Percentiles rank a stretch among this genome's conserved stretches.
phyloP scores from a whole-genome alignment of 306 rosid genomes.

The Herpetospermum pedunculosum region DNA sequence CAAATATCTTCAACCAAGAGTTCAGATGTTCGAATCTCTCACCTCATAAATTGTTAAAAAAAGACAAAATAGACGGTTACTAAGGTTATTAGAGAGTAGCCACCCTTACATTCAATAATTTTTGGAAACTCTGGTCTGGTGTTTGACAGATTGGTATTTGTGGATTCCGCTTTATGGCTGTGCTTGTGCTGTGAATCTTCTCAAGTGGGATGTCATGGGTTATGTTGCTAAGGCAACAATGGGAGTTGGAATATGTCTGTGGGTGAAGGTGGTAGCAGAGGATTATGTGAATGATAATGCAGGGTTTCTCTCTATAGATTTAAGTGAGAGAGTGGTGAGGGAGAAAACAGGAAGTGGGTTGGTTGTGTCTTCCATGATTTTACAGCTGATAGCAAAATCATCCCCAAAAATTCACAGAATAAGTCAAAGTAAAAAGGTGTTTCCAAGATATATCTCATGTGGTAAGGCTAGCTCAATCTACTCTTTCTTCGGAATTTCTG shows the following conservation, averaged over 20 bases:
- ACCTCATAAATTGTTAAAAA: too few relatives aligned
- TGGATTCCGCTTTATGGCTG: slow-evolving; percentile 54
- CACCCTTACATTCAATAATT: not conserved
- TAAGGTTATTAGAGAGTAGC: too few relatives aligned
- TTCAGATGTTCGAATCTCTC: too few relatives aligned
- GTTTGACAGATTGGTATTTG: slow-evolving; percentile 52
- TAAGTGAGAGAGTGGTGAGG: slow-evolving; percentile 48
- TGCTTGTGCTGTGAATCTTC: slow-evolving; percentile 39
- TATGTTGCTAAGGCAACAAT: slow-evolving; percentile 20
- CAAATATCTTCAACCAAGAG: too few relatives aligned
- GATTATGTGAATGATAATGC: slow-evolving; percentile 19
- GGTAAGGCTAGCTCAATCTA: slow-evolving; percentile 23
- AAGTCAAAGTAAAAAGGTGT: not conserved
- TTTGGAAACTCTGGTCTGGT: not conserved
- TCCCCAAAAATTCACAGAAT: slow-evolving; percentile 7
- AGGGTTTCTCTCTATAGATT: slow-evolving; percentile 50
- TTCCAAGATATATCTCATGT: slow-evolving; percentile 16
- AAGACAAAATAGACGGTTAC: too few relatives aligned
- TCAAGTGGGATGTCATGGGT: slow-evolving; percentile 25
- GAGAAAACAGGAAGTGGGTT: slow-evolving; percentile 48
- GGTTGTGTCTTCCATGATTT: slow-evolving; percentile 30
- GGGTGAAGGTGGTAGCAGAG: slow-evolving; percentile 33
- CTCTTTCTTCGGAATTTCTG: not conserved
- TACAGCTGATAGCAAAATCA: slow-evolving; percentile 18
- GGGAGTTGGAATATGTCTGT: slow-evolving; percentile 29